Percentiles rank a stretch among this genome's conserved stretches.
Conservation (phyloP, 2,329 filamentous ascomycete species). For the Aspergillus costaricaensis region DNA sequence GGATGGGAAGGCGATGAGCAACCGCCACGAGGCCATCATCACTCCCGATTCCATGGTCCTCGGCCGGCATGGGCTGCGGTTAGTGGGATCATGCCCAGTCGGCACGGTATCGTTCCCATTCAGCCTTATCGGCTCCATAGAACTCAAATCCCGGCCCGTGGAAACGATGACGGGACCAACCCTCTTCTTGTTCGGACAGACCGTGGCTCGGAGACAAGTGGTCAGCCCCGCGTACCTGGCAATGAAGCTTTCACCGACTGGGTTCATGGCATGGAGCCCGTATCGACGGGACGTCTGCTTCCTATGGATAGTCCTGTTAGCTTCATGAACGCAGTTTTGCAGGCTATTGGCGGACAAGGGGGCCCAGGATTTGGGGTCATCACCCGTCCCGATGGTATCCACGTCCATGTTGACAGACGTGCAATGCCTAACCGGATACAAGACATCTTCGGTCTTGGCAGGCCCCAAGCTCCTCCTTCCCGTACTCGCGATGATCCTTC, state of each 20-base stretch:
- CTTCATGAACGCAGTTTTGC: conserved; percentile 60
- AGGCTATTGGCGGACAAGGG: conserved; percentile 52
- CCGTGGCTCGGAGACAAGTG: conserved; percentile 33
- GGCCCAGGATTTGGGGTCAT: conserved; percentile 46
- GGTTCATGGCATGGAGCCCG: conserved; percentile 54
- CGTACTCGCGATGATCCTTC: conserved; percentile 53
- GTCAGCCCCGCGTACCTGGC: conserved; percentile 39
- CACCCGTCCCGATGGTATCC: conserved; percentile 53
- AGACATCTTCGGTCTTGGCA: conserved; percentile 42
- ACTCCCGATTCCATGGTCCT: conserved; percentile 58
- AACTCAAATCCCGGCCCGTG: conserved; percentile 51
- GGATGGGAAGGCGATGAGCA: conserved; percentile 59
- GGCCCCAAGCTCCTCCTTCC: conserved; percentile 32
- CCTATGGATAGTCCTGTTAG: conserved; percentile 55
- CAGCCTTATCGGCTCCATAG: conserved; percentile 49
- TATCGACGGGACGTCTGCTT: conserved; percentile 47
- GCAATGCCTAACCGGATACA: conserved; percentile 58
- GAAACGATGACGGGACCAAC: conserved; percentile 79
- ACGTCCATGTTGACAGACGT: conserved; percentile 57
- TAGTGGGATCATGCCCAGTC: conserved; percentile 58
- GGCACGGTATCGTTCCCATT: conserved; percentile 44
- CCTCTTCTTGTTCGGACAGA: conserved; percentile 73
- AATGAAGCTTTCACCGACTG: conserved; percentile 53
- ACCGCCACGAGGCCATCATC: conserved; percentile 45
- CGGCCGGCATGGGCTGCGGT: conserved; percentile 67